A percentile compares a stretch with the other conserved stretches of the same genome.
phyloP scores from a whole-genome alignment of 2,329 filamentous ascomycete species.

The Acarospora socialis region DNA sequence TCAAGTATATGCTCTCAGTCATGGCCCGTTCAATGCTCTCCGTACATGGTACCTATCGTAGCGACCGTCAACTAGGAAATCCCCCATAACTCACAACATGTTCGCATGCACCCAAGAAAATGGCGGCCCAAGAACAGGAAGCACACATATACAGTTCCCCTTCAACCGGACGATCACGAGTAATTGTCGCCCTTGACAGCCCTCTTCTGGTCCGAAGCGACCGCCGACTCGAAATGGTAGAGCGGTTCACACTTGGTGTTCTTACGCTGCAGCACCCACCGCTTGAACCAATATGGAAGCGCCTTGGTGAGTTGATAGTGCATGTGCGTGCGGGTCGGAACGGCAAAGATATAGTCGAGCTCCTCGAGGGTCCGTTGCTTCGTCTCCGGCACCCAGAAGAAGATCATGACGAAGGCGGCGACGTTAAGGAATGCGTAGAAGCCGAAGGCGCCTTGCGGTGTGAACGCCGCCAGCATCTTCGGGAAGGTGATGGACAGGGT shows the following conservation, averaged over 20 bases:
- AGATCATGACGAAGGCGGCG: constrained; percentile 48
- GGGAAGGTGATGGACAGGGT: constrained; percentile 27
- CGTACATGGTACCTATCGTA: too few species aligned
- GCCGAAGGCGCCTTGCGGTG: constrained; percentile 24
- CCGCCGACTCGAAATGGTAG: constrained; percentile 34
- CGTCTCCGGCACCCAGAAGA: constrained; percentile 44
- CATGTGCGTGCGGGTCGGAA: constrained; percentile 43
- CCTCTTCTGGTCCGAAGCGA: constrained; percentile 11
- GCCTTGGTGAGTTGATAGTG: constrained; percentile 42
- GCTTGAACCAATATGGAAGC: constrained; percentile 47
- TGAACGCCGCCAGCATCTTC: constrained; percentile 21
- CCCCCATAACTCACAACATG: neutral
- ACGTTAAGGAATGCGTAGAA: constrained; percentile 41
- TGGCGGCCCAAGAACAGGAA: neutral
- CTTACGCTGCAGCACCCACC: constrained; percentile 40
- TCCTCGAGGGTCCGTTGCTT: constrained; percentile 43
- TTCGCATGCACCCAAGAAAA: neutral
- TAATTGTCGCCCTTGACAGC: neutral
- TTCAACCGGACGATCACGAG: too few species aligned
- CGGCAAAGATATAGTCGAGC: constrained; percentile 44
- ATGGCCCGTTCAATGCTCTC: too few species aligned
- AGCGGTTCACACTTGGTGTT: constrained; percentile 34
- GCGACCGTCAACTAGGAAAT: too few species aligned
- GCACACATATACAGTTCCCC: too few species aligned
- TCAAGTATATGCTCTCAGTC: too few species aligned